Evolutionary conservation across 108 stramenopile genomes (phyloP).

Genomic region (Pseudonitzschia multistriata): DNA sequence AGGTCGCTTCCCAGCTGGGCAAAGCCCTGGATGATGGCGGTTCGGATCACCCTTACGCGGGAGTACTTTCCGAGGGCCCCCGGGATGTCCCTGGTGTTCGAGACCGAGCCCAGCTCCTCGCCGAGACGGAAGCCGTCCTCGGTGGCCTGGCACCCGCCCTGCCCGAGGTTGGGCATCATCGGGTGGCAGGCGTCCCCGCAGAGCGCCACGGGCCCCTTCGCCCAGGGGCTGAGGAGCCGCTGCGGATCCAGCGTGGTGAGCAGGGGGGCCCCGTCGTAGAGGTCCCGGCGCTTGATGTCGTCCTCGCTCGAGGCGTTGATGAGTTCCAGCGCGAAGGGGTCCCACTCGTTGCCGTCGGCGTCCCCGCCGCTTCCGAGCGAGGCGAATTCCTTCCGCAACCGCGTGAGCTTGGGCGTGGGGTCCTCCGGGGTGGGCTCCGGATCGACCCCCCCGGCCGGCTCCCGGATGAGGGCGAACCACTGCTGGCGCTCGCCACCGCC

Average conservation of each 20-base stretch:
- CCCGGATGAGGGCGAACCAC: constrained; percentile 95
- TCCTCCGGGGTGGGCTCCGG: constrained; percentile 81
- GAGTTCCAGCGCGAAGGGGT: constrained; percentile 87
- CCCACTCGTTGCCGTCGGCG: constrained; percentile 88
- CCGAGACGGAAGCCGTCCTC: constrained; percentile 94
- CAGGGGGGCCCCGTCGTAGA: constrained; percentile 94
- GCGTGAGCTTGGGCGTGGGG: constrained; percentile 81
- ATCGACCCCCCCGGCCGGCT: constrained; percentile 86
- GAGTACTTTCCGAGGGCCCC: constrained; percentile 69
- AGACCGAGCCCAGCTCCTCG: constrained; percentile 83
- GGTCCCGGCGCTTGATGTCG: constrained; percentile 93
- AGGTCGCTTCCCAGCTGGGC: constrained; percentile 89
- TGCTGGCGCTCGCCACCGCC: constrained; percentile 97
- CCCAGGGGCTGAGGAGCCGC: constrained; percentile 75
- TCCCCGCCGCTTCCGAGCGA: constrained; percentile 59
- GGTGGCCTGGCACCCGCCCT: constrained; percentile 96
- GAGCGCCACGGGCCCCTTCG: constrained; percentile 84
- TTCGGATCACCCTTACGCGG: constrained; percentile 68
- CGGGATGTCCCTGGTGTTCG: constrained; percentile 69
- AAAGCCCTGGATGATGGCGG: constrained; percentile 82
- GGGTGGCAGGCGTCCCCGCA: constrained; percentile 97
- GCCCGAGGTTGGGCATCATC: constrained; percentile 92
- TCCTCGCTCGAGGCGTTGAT: constrained; percentile 90
- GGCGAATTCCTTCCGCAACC: constrained; percentile 84
- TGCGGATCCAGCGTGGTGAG: constrained; percentile 60